phyloP scores from a whole-genome alignment of 768 basidiomycete genomes.

The Mycena vitilis region DNA sequence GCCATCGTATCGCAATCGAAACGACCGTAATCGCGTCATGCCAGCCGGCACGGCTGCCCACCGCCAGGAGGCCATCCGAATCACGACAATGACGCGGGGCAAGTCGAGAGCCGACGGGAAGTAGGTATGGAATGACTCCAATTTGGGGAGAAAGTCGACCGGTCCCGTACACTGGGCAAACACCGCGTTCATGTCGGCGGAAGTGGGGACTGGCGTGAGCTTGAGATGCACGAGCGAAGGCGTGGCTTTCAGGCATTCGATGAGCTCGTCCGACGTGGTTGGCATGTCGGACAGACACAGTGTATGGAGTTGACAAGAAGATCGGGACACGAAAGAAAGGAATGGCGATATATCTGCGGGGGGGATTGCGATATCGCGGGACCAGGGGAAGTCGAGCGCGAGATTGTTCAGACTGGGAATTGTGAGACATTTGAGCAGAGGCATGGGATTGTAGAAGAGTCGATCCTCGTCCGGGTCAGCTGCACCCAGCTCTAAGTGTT shows the following conservation, averaged over 20 bases:
- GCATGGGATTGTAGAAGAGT: neutral
- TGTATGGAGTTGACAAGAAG: neutral
- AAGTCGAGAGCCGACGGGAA: neutral
- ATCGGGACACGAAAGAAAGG: neutral
- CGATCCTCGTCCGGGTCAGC: too few species aligned
- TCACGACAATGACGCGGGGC: neutral
- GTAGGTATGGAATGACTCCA: constrained; percentile 1
- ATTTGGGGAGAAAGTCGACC: constrained; percentile 7
- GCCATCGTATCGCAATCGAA: neutral
- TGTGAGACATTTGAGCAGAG: neutral
- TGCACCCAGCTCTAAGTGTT: neutral
- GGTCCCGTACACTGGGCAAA: neutral
- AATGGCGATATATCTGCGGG: neutral
- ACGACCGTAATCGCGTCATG: neutral
- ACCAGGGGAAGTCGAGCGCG: neutral
- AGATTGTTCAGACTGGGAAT: neutral
- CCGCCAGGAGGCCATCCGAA: neutral
- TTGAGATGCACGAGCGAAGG: constrained; percentile 7
- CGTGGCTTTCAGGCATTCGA: neutral
- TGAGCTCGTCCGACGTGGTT: neutral
- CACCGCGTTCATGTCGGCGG: neutral
- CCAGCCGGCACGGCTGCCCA: neutral
- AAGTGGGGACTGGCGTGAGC: neutral
- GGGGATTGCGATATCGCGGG: too few species aligned
- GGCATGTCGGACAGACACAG: neutral